Base-by-base conservation (phyloP, 169 alveolate species). In the Eimeria mitis region DNA sequence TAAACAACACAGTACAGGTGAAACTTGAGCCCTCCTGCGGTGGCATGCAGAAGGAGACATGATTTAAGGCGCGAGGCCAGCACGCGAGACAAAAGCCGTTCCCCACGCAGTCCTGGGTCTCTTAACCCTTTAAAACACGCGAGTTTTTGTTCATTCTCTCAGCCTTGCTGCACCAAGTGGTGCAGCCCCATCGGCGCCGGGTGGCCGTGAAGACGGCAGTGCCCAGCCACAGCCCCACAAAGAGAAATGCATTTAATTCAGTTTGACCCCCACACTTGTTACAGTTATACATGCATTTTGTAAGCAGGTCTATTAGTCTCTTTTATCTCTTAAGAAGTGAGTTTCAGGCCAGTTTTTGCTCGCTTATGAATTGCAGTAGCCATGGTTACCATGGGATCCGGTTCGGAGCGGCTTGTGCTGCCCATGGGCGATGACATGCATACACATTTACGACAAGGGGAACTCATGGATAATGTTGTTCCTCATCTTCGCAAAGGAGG, bases 381-480 rank as follows among this genome's bases (percentile, higher is more conserved):
- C 44, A 47, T 78, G 88, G 68, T 28, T 34, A n/a, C 2, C 28
- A 47, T 28, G 68, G 65, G 49, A 42, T 44, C 81, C 81, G 44
- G 25, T 31, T 11, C 83, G 9, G 52, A 49, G 70, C 81, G 94
- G 34, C 71, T 95, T 25, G 78, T 78, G 23, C 49, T 95, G 76
- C 97, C 97, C n/a, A 84, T 95, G 81, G 70, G 61, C 25, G 89
- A 84, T 81, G 97, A 95, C 89, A 81, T 90, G 96, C 97, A 95
- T 63, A 70, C 92, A 63, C 97, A 95, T n/a, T 89, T 95, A 37
- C 75, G 97, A 59, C 97, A 95, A 78, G 97, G 75, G 23, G 78
- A 63, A n/a, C 70, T 95, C 89, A 84, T 83, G 95, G 83, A 91
- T 63, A 52, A 61, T 25, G 97, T 95, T 34, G 92, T 95, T 11